These are phyloP conservation scores for Alternaria angustiovoidea DNA, from an alignment of 2,329 filamentous ascomycete genomes.

Conservation along the genomic window DNA sequence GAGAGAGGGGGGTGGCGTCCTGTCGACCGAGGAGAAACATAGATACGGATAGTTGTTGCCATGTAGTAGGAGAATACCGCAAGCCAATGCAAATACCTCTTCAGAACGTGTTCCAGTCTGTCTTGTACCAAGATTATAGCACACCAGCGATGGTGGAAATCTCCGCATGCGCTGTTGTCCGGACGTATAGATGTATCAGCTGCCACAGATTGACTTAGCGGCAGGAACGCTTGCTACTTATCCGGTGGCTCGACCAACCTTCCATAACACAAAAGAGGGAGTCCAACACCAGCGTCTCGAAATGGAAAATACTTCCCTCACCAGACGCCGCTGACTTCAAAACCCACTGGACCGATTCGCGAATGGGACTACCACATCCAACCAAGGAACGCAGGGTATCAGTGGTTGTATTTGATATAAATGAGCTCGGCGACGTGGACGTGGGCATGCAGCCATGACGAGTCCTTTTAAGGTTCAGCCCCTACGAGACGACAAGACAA, in stretches of 20 bases:
- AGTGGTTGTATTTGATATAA: background rate
- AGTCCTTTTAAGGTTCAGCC: background rate
- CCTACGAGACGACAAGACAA: background rate
- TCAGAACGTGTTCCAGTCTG: background rate
- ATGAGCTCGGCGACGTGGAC: background rate
- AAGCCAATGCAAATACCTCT: background rate
- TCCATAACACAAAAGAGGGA: background rate
- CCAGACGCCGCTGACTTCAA: background rate
- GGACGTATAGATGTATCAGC: background rate
- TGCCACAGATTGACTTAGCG: background rate
- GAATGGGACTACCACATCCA: background rate
- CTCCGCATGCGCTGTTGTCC: slow-evolving; percentile 4
- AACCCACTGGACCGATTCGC: background rate
- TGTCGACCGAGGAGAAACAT: slow-evolving; percentile 3
- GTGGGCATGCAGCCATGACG: background rate
- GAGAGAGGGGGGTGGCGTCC: background rate
- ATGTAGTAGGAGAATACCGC: background rate
- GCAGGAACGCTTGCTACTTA: background rate
- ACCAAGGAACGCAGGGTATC: background rate
- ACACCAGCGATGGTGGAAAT: background rate
- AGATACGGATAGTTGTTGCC: background rate
- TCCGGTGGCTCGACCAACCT: background rate
- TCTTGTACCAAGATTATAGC: slow-evolving; percentile 1
- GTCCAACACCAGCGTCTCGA: background rate
- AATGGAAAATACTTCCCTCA: background rate